Evolutionary conservation across 495 filamentous ascomycete genomes (phyloP).

Genomic region (Aspergillus cavernicola): DNA sequence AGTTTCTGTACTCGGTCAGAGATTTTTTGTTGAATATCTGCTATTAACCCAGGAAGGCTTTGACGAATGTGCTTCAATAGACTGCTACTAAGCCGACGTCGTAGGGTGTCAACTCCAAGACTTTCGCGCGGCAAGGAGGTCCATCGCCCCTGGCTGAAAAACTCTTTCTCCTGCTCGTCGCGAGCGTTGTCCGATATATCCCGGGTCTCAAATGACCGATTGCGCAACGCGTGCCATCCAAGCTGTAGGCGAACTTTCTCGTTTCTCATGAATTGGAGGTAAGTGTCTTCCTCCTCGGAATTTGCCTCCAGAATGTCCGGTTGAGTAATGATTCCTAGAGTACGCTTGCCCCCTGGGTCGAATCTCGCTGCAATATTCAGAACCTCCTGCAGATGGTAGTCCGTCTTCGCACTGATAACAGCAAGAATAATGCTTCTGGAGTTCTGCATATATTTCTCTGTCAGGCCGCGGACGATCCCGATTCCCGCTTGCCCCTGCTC

Average conservation of each 20-base stretch:
- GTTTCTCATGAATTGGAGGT: constrained; percentile 55
- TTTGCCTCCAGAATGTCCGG: constrained; percentile 34
- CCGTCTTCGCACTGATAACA: constrained; percentile 52
- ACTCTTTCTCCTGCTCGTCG: constrained; percentile 27
- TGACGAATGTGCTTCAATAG: constrained; percentile 38
- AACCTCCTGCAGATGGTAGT: constrained; percentile 50
- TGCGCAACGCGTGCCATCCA: constrained; percentile 68
- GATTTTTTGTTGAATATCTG: constrained; percentile 29
- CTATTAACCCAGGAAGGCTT: constrained; percentile 33
- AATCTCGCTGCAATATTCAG: constrained; percentile 36
- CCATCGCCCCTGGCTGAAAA: constrained; percentile 39
- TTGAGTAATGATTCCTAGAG: constrained; percentile 52
- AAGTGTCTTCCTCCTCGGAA: constrained; percentile 44
- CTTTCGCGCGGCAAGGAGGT: constrained; percentile 15
- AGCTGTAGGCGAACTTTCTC: constrained; percentile 57
- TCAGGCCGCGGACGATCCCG: constrained; percentile 47
- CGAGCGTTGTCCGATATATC: constrained; percentile 20
- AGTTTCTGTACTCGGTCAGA: constrained; percentile 22
- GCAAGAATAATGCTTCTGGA: constrained; percentile 60
- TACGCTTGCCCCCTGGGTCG: constrained; percentile 42
- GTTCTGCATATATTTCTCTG: constrained; percentile 55
- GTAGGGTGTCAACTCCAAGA: constrained; percentile 37
- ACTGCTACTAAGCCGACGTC: constrained; percentile 38
- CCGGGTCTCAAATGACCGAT: constrained; percentile 46
- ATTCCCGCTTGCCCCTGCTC: constrained; percentile 28